Base-by-base conservation (phyloP, 495 filamentous ascomycete species). In the Glutinoglossum americanum region DNA sequence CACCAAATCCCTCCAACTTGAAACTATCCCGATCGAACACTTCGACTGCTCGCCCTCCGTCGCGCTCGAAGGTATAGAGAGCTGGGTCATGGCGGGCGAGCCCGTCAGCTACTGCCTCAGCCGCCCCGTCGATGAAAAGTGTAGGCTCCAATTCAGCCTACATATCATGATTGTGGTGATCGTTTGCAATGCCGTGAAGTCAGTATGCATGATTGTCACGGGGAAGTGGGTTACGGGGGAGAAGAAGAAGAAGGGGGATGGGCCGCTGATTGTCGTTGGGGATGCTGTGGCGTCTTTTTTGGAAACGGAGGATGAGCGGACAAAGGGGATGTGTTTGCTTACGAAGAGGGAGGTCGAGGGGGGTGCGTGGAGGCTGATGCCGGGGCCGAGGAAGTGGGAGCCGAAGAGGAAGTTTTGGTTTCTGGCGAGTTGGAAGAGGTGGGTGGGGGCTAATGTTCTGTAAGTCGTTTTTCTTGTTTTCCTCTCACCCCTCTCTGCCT, bases 251-350 rank as follows among this genome's bases (percentile, higher is more conserved):
- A n/a, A n/a, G n/a, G n/a, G n/a, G n/a, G n/a, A n/a, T n/a, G 27
- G 47, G 3, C 68, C 70, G 0, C 61, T 80, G 0, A 63, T 76
- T 0, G 79, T 72, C 0, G 47, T 77, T 0, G 78, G 78, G 7
- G 76, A 81, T 64, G 73, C 74, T 8, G 62, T 80, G 10, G 61
- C 64, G 4, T 72, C 69, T 0, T 79, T 77, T 58, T 62, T 81
- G 7, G 60, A 66, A 0, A 60, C 44, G 0, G 71, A 71, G 0
- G 75, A 77, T 55, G 39, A 30, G 3, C 64, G 61, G 1, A 76
- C 72, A 4, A 49, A 26, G 0, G 67, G 67, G 0, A 64, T 68
- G 57, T 72, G 69, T 54, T 62, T 57, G 45, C 61, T 23, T 35
- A 54, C 19, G 60, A 69, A 59, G 35, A 17, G 48, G 44, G 47